phyloP scores from a whole-genome alignment of 176 grass and related monocot genomes.

The Carex cristatella region DNA sequence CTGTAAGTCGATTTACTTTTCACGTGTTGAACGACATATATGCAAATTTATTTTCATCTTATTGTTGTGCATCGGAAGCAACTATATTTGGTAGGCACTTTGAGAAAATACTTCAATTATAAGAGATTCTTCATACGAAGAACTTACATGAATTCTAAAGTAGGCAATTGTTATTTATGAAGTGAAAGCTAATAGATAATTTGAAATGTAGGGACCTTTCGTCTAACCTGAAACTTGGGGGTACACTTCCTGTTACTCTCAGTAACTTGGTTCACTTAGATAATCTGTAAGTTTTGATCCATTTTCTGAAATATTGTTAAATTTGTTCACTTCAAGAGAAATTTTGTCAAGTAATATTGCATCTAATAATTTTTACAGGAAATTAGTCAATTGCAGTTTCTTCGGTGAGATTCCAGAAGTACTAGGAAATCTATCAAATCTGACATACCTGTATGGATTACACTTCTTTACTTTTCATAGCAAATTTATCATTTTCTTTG shows the following conservation, averaged over 20 bases:
- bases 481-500: neutral
- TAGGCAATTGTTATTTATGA: neutral
- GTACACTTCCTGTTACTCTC: constrained; percentile 42
- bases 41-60: neutral
- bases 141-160: neutral
- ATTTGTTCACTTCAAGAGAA: neutral
- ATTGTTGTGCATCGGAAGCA: neutral
- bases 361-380: constrained; percentile 28
- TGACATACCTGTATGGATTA: constrained; percentile 51
- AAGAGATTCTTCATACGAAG: neutral
- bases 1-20: constrained; percentile 47
- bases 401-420: constrained; percentile 50
- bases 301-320: neutral
- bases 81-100: neutral
- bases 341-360: constrained; percentile 24
- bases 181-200: neutral
- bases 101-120: neutral
- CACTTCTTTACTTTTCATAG: neutral
- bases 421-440: constrained; percentile 50
- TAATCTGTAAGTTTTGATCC: constrained; percentile 39
- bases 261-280: constrained; percentile 48
- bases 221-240: constrained; percentile 38
- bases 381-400: constrained; percentile 50
- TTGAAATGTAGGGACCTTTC: constrained; percentile 64
- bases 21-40: neutral